A percentile compares a stretch with the other conserved stretches of the same genome.
Evolutionary conservation across 129 eudicot species (phyloP).

Genomic region (Tagetes erecta): DNA sequence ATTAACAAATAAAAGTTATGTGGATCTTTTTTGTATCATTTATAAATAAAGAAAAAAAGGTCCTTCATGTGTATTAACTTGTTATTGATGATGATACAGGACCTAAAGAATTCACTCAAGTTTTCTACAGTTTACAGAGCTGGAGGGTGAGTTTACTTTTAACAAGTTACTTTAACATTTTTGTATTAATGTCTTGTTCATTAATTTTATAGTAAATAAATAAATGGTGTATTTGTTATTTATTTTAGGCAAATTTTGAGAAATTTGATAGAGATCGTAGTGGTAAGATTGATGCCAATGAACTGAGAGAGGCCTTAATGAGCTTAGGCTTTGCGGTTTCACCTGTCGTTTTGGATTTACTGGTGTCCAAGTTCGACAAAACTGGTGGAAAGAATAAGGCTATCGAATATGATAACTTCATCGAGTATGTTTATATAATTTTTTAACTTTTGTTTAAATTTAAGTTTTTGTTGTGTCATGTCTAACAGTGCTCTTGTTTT

Average conservation of each 20-base stretch:
- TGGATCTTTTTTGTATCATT: not conserved
- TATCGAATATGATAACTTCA: conserved; percentile 90
- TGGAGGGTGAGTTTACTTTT: conserved; percentile 71
- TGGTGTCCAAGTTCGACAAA: conserved; percentile 82
- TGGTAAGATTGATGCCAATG: conserved; percentile 70
- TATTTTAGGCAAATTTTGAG: conserved; percentile 62
- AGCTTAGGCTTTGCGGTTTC: conserved; percentile 75
- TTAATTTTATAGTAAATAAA: not conserved
- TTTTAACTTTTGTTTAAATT: not conserved
- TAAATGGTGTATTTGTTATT: not conserved
- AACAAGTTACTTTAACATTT: not conserved
- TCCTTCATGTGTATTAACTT: conserved; percentile 10
- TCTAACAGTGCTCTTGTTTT: conserved; percentile 16
- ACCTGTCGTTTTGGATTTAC: conserved; percentile 65
- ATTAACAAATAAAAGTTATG: not conserved
- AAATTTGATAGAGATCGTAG: conserved; percentile 82
- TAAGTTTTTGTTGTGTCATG: not conserved
- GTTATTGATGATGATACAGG: conserved; percentile 45
- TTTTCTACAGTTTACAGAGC: conserved; percentile 77
- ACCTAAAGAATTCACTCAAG: conserved; percentile 80
- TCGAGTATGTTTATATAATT: conserved; percentile 57
- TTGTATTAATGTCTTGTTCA: not conserved
- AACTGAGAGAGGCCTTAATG: conserved; percentile 78
- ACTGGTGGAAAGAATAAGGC: conserved; percentile 75
- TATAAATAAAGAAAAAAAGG: not conserved